Evolutionary conservation across 257 asterid genomes (phyloP), one percentile per base, ranked within the genome.

Genomic region (Capsicum chinense): DNA sequence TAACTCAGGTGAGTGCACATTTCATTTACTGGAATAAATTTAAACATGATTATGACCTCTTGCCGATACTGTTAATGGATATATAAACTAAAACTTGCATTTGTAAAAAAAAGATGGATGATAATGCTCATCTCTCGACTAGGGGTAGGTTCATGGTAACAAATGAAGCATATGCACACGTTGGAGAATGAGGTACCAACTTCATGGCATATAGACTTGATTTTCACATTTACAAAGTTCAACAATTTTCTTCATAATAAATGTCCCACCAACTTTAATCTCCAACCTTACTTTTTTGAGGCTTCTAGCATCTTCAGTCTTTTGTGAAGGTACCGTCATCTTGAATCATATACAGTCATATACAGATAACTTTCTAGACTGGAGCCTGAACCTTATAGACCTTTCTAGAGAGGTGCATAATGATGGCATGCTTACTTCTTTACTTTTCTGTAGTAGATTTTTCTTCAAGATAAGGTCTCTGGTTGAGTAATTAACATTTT

Each of bases 1-100:
- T 63, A 88, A 87, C 79, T 86, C 98, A 87, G 94, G 99, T 96
- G 91, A 84, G 44, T 52, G 68, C 48, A 16, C 82, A 79, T 60
- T 62, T 35, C 47, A 44, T 37, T 78, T 52, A 56, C 50, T 6
- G 21, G 44, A 26, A 59, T 26, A 60, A 59, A 76, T 35, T 62
- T 69, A 44, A 83, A 19, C 69, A 68, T 83, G 80, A 15, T 64
- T 84, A 39, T 74, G 48, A 78, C 64, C 64, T 52, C 64, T 54
- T 78, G 64, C 50, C 54, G 33, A 9, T 14, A 78, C 12, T 78
- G 19, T 44, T 42, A 69, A 78, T 15, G 21, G 82, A 54, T 78
- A 74, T 6, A 21, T 74, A 74, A 74, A 74, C 62, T 21, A 74
- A 21, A 74, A 15, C 21, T 50, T 74, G 62, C 81, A 13, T 74